Percentiles rank a stretch among this genome's conserved stretches.
These are phyloP conservation scores for Beauveria pseudobassiana DNA, from an alignment of 2,329 filamentous ascomycete genomes.

Conservation along the genomic window DNA sequence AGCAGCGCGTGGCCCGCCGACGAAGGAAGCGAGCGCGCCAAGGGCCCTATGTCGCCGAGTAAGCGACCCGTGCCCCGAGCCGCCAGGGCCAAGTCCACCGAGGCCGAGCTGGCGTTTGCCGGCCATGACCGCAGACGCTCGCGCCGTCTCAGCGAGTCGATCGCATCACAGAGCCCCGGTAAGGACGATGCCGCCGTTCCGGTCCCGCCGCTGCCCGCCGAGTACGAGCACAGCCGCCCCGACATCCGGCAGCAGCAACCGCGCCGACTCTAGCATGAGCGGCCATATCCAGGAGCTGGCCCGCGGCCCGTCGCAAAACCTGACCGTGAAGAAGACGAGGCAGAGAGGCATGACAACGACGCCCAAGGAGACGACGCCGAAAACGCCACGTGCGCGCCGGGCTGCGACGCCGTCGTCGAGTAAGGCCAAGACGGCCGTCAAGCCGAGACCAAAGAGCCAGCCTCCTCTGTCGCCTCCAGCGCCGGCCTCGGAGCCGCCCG, in stretches of 20 bases:
- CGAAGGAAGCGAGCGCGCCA: neutral
- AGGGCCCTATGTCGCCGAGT: slow-evolving; percentile 13
- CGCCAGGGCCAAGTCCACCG: slow-evolving; percentile 6
- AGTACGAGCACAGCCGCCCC: slow-evolving; percentile 9
- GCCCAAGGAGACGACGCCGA: slow-evolving; percentile 28
- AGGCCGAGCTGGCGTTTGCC: neutral
- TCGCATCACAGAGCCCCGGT: slow-evolving; percentile 24
- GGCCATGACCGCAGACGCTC: slow-evolving; percentile 12
- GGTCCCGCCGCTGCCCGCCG: slow-evolving; percentile 14
- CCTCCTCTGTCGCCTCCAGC: neutral
- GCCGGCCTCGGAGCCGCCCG: slow-evolving; percentile 8
- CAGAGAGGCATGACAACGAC: slow-evolving; percentile 26
- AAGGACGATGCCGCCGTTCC: slow-evolving; percentile 15
- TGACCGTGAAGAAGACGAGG: slow-evolving; percentile 54
- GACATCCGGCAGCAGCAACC: slow-evolving; percentile 18
- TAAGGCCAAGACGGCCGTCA: slow-evolving; percentile 14
- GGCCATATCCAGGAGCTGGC: slow-evolving; percentile 30
- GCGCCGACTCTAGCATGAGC: slow-evolving; percentile 35
- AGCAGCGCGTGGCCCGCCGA: slow-evolving; percentile 21
- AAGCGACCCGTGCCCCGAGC: slow-evolving; percentile 16
- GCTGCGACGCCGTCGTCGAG: slow-evolving; percentile 10
- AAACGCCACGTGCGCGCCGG: slow-evolving; percentile 9
- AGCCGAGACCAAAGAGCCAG: slow-evolving; percentile 9
- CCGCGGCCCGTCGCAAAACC: slow-evolving; percentile 16
- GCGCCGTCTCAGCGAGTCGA: slow-evolving; percentile 44